These are phyloP conservation scores for Corymbia maculata DNA, from an alignment of 345 rosid species.

Conservation along the genomic window DNA sequence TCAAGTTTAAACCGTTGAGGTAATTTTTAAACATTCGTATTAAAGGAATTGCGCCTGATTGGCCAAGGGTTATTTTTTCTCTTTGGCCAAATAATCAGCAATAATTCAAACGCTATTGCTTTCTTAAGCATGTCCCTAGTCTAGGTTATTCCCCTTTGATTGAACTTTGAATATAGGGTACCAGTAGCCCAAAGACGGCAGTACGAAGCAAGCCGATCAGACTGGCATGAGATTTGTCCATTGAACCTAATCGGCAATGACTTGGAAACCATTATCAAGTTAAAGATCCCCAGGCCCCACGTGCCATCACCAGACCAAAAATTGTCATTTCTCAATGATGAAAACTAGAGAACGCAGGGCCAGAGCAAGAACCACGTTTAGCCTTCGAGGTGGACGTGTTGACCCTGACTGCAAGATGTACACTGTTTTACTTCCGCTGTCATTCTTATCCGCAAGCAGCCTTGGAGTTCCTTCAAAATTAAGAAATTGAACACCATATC, in stretches of 20 bases:
- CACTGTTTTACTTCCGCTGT: not conserved
- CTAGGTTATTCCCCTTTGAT: not conserved
- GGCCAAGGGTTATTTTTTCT: not conserved
- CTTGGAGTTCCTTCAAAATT: not conserved
- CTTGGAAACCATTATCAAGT: constrained; percentile 25
- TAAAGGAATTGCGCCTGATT: not conserved
- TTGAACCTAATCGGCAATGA: constrained; percentile 24
- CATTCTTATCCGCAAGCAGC: not conserved
- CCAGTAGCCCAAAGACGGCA: not conserved
- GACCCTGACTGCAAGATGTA: not conserved
- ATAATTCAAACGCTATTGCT: not conserved
- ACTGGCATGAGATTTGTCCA: not conserved
- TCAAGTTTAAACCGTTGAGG: not conserved
- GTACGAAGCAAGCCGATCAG: not conserved
- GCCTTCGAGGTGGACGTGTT: not conserved
- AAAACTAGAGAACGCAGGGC: not conserved
- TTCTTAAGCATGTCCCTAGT: not conserved
- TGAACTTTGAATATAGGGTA: not conserved
- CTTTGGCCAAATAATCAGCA: not conserved
- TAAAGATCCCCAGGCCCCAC: not conserved
- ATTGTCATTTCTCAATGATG: not conserved
- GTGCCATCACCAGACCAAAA: not conserved
- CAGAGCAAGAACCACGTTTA: not conserved
- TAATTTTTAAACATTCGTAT: not conserved
- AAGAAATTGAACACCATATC: not conserved